phyloP scores from a whole-genome alignment of 106 monocot genomes.

The Acorus gramineus region DNA sequence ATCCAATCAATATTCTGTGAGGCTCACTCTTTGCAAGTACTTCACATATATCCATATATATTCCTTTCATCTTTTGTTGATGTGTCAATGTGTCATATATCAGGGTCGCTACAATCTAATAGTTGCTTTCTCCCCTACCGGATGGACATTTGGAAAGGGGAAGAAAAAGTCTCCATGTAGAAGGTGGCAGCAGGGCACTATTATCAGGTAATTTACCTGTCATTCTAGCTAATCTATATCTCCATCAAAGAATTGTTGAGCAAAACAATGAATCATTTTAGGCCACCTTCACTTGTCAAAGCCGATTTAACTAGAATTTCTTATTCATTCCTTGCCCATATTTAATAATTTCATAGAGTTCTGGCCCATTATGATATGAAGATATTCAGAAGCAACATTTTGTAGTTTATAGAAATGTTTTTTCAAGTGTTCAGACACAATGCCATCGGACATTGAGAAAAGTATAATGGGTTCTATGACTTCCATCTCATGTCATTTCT shows the following conservation, averaged over 20 bases:
- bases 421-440: too few relatives aligned
- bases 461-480: too few relatives aligned
- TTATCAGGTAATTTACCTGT: conserved; percentile 51
- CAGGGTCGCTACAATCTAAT: conserved; percentile 79
- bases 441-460: too few relatives aligned
- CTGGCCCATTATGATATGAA: too few relatives aligned
- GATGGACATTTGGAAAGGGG: conserved; percentile 92
- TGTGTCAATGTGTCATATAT: neutral
- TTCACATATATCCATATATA: neutral
- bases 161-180: conserved; percentile 71
- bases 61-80: neutral
- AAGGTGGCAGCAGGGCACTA: conserved; percentile 89
- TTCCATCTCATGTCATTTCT: too few relatives aligned
- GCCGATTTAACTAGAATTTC: neutral
- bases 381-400: too few relatives aligned
- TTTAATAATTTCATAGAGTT: too few relatives aligned
- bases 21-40: neutral
- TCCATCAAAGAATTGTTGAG: neutral
- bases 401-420: too few relatives aligned
- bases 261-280: too few relatives aligned
- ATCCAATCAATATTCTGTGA: conserved; percentile 73
- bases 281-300: neutral
- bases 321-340: too few relatives aligned
- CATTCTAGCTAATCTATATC: neutral
- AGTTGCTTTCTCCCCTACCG: conserved; percentile 94